Conservation (phyloP, 2,329 filamentous ascomycete genomes). For the Colletotrichum tofieldiae region DNA sequence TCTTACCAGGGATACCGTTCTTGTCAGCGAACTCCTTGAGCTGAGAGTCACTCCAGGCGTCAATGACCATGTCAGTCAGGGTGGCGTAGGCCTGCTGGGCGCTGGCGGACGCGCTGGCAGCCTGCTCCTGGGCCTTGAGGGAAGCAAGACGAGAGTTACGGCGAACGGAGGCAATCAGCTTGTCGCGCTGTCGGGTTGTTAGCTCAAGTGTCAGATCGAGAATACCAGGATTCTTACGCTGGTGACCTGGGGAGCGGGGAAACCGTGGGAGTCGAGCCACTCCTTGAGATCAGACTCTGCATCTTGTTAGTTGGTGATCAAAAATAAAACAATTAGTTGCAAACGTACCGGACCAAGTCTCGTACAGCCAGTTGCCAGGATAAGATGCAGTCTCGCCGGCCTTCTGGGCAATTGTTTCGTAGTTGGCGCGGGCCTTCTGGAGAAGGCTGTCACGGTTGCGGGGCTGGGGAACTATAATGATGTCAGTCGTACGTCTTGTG, state of each 20-base stretch:
- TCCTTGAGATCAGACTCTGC: conserved; percentile 90
- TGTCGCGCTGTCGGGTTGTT: conserved; percentile 74
- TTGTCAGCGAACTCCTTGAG: conserved; percentile 95
- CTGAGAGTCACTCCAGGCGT: conserved; percentile 90
- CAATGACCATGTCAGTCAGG: conserved; percentile 86
- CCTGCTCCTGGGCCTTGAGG: conserved; percentile 74
- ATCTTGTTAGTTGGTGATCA: neutral
- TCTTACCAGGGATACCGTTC: conserved; percentile 77
- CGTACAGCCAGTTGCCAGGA: conserved; percentile 95
- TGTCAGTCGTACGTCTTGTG: neutral
- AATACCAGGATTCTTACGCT: conserved; percentile 56
- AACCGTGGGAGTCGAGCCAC: conserved; percentile 91
- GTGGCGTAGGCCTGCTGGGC: conserved; percentile 80
- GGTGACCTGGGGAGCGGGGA: conserved; percentile 87
- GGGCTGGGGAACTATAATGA: conserved; percentile 79
- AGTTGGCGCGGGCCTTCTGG: conserved; percentile 83
- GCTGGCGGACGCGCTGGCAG: conserved; percentile 73
- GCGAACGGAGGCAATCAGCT: conserved; percentile 89
- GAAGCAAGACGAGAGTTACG: conserved; percentile 89
- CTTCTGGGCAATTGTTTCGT: conserved; percentile 83
- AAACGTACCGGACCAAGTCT: conserved; percentile 77
- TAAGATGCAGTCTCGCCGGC: conserved; percentile 85
- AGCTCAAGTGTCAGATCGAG: conserved; percentile 41
- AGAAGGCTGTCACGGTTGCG: conserved; percentile 88
- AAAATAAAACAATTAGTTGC: rapidly evolving